A percentile compares a stretch with the other conserved stretches of the same genome.
Evolutionary conservation across 2,329 filamentous ascomycete species (phyloP).

Genomic region (Trichoderma lentiforme): DNA sequence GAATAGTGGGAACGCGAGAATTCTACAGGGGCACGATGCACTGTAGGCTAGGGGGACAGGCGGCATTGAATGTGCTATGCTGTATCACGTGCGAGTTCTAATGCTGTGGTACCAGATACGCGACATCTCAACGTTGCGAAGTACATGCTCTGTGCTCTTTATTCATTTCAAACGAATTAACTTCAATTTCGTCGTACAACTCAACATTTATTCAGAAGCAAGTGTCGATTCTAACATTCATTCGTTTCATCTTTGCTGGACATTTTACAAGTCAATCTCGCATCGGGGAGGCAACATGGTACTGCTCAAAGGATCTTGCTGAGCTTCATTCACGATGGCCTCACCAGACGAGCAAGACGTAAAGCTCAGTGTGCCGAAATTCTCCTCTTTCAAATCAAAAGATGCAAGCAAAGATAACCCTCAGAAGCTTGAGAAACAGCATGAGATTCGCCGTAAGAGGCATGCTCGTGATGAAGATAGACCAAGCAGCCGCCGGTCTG

Average conservation of each 20-base stretch:
- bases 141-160: neutral
- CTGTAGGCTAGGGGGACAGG: neutral
- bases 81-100: neutral
- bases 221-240: neutral
- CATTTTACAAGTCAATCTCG: neutral
- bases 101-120: neutral
- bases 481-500: constrained; percentile 6
- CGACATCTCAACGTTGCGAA: neutral
- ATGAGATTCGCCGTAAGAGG: constrained; percentile 15
- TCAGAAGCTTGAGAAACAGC: constrained; percentile 15
- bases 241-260: neutral
- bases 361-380: constrained; percentile 53
- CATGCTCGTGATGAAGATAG: constrained; percentile 20
- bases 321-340: constrained; percentile 4
- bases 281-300: neutral
- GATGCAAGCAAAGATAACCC: constrained; percentile 35
- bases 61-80: neutral
- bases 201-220: neutral
- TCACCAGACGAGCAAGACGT: neutral
- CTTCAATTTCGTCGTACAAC: neutral
- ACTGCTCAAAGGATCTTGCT: neutral
- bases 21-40: neutral
- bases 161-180: neutral
- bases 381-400: constrained; percentile 65
- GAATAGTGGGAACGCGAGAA: neutral